Conservation (phyloP, 2,329 filamentous ascomycete genomes). For the Ophiostoma ips region DNA sequence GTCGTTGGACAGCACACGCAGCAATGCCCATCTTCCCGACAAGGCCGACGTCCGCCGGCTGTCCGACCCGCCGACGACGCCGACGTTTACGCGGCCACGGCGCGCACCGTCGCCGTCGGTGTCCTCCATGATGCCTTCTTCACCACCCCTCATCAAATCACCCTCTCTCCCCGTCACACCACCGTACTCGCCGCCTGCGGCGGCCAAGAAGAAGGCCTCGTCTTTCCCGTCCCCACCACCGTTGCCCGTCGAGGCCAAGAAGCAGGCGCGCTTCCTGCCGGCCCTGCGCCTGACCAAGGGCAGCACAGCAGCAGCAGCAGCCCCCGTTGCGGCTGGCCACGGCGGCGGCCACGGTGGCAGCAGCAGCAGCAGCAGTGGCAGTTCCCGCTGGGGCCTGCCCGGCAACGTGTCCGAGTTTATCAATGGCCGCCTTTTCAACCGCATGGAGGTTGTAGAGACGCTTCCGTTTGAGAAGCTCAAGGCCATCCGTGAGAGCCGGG, state of each 20-base stretch:
- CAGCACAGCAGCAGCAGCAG: background rate
- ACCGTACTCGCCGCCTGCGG: background rate
- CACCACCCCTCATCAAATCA: background rate
- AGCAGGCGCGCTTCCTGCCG: conserved; percentile 4
- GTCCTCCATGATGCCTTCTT: too few relatives aligned
- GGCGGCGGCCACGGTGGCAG: conserved; percentile 7
- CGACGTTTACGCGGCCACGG: conserved; percentile 11
- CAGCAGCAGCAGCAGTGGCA: conserved; percentile 8
- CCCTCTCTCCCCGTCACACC: background rate
- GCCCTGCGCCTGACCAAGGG: background rate
- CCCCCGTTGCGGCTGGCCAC: background rate
- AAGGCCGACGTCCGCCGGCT: background rate
- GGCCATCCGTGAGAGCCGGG: conserved; percentile 27
- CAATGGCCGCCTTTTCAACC: conserved; percentile 38
- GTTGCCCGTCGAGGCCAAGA: background rate
- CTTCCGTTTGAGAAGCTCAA: conserved; percentile 38
- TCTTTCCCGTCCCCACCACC: background rate
- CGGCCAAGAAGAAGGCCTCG: background rate
- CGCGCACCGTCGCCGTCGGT: conserved; percentile 2
- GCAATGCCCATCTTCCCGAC: too few relatives aligned
- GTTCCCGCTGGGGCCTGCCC: conserved; percentile 37
- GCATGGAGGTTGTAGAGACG: conserved; percentile 45
- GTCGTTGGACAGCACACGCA: background rate
- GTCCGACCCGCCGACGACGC: conserved; percentile 2
- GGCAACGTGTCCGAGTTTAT: conserved; percentile 45